These are phyloP conservation scores for Leccinum disarticulatum DNA, from an alignment of 768 basidiomycete species.

Conservation along the genomic window DNA sequence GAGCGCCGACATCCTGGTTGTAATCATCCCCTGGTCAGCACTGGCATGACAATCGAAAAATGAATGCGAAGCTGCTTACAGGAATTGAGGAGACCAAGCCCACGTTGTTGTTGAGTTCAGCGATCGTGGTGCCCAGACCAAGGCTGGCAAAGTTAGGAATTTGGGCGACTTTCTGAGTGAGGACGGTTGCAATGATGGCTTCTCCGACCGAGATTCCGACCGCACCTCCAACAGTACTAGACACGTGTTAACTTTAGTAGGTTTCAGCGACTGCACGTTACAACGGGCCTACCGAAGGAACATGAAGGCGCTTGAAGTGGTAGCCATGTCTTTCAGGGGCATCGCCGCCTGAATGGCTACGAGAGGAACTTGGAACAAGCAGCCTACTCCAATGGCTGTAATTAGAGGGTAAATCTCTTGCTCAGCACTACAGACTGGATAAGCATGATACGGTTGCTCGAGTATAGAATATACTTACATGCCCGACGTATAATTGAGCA, in stretches of 20 bases:
- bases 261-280: background rate
- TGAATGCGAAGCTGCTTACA: conserved; percentile 5
- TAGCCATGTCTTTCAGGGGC: conserved; percentile 87
- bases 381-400: conserved; percentile 63
- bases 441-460: conserved; percentile 1
- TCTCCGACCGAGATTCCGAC: conserved; percentile 74
- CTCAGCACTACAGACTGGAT: conserved; percentile 44
- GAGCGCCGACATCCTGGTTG: conserved; percentile 47
- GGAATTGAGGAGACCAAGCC: conserved; percentile 37
- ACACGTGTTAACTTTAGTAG: conserved; percentile 6
- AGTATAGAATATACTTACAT: conserved; percentile 8
- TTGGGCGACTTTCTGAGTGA: conserved; percentile 31
- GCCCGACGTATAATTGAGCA: conserved; percentile 56
- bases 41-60: background rate
- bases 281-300: conserved; percentile 55
- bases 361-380: conserved; percentile 65
- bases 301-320: conserved; percentile 67
- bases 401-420: conserved; percentile 67
- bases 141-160: conserved; percentile 35
- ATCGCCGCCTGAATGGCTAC: conserved; percentile 83
- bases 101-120: conserved; percentile 48
- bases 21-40: background rate
- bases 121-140: conserved; percentile 37
- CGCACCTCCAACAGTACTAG: conserved; percentile 71
- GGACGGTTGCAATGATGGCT: conserved; percentile 62